phyloP scores from a whole-genome alignment of 2,329 filamentous ascomycete genomes.

The Cyclaneusma minus region DNA sequence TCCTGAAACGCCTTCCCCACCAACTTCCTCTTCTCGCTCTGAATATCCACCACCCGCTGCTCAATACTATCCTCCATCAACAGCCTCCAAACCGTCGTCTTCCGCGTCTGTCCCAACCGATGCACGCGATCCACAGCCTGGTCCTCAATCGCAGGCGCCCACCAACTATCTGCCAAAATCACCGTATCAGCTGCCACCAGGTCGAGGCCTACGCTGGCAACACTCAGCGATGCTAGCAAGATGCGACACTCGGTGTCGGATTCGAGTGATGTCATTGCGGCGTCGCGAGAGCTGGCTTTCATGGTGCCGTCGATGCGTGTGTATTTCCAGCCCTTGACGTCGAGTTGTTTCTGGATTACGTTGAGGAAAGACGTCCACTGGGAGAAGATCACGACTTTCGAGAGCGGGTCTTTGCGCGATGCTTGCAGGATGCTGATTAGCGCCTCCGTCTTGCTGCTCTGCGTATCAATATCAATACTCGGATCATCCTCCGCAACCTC shows the following conservation, averaged over 20 bases:
- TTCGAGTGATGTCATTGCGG: slow-evolving; percentile 51
- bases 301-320: slow-evolving; percentile 72
- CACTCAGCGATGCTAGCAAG: slow-evolving; percentile 66
- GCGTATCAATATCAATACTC: slow-evolving; percentile 43
- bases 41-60: slow-evolving; percentile 64
- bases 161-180: slow-evolving; percentile 75
- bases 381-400: slow-evolving; percentile 60
- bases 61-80: slow-evolving; percentile 72
- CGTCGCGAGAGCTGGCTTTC: slow-evolving; percentile 54
- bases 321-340: slow-evolving; percentile 42
- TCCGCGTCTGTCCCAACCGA: slow-evolving; percentile 64
- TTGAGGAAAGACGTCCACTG: slow-evolving; percentile 66
- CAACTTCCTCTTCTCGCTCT: slow-evolving; percentile 62
- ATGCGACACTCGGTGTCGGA: slow-evolving; percentile 52
- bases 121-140: slow-evolving; percentile 84
- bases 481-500: slow-evolving; percentile 31
- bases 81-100: slow-evolving; percentile 66
- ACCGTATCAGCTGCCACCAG: slow-evolving; percentile 77
- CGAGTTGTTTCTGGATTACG: slow-evolving; percentile 54
- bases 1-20: slow-evolving; percentile 71
- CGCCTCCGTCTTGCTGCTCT: slow-evolving; percentile 72
- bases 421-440: slow-evolving; percentile 61
- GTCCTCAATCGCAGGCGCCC: slow-evolving; percentile 85
- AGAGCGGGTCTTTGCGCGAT: slow-evolving; percentile 43
- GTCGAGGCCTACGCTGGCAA: slow-evolving; percentile 76